Evolutionary conservation across 768 basidiomycete species (phyloP).

Genomic region (Calvatia gigantea): DNA sequence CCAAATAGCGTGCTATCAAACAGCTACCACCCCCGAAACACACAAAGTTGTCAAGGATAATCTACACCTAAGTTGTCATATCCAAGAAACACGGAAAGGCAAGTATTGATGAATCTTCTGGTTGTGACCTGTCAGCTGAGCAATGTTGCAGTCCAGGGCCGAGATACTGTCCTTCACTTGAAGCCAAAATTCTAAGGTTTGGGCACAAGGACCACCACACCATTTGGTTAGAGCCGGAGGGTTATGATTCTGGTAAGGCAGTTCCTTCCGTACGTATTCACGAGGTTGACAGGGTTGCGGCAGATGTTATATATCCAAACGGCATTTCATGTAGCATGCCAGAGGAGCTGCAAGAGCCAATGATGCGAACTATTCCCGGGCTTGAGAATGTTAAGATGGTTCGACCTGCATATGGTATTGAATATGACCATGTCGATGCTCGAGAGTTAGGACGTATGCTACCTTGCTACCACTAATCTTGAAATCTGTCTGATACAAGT

Average conservation of each 20-base stretch:
- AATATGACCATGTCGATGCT: slow-evolving; percentile 90
- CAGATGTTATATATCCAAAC: slow-evolving; percentile 87
- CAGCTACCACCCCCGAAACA: slow-evolving; percentile 67
- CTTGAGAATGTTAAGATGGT: slow-evolving; percentile 83
- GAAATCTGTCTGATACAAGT: neutral
- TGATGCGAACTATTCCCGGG: slow-evolving; percentile 84
- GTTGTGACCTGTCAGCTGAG: neutral
- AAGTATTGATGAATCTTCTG: neutral
- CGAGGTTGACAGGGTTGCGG: neutral
- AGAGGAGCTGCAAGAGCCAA: slow-evolving; percentile 76
- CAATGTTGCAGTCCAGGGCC: slow-evolving; percentile 72
- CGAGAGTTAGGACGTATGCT: slow-evolving; percentile 69
- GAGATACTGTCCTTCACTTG: slow-evolving; percentile 88
- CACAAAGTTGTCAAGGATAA: slow-evolving; percentile 75
- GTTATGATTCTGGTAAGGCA: slow-evolving; percentile 73
- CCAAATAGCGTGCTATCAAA: slow-evolving; percentile 72
- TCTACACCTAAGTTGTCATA: slow-evolving; percentile 76
- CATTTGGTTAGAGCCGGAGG: slow-evolving; percentile 91
- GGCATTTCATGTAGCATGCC: slow-evolving; percentile 88
- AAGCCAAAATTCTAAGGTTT: slow-evolving; percentile 83
- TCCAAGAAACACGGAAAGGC: slow-evolving; percentile 89
- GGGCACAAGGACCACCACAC: slow-evolving; percentile 64
- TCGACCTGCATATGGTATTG: slow-evolving; percentile 86
- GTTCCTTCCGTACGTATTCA: neutral
- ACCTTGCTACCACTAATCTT: neutral